Conservation (phyloP, 2,329 filamentous ascomycete species). For the Penicillium sp. region DNA sequence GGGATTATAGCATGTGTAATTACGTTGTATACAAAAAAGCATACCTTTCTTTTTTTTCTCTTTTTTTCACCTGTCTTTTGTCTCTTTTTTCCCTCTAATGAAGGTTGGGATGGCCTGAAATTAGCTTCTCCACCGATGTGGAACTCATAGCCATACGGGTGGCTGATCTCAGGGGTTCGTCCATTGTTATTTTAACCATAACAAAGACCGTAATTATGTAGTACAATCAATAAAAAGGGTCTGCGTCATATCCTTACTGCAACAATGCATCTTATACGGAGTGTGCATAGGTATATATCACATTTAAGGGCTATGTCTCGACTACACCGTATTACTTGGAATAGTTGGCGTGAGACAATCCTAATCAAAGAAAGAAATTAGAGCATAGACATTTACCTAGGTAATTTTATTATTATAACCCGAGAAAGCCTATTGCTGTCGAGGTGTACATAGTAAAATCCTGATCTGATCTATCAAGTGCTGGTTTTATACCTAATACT, state of each 20-base stretch:
- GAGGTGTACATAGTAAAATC: not conserved
- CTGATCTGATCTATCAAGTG: slow-evolving; percentile 1
- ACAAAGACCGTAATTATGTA: not conserved
- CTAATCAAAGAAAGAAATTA: not conserved
- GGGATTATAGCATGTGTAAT: slow-evolving; percentile 13
- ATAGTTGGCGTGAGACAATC: slow-evolving; percentile 1
- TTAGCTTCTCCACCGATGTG: slow-evolving; percentile 17
- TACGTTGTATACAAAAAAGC: slow-evolving; percentile 21
- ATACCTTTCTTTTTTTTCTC: slow-evolving; percentile 5
- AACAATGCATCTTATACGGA: not conserved
- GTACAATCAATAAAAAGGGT: not conserved
- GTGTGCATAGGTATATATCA: not conserved
- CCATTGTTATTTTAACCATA: not conserved
- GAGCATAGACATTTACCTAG: not conserved
- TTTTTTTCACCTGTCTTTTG: not conserved
- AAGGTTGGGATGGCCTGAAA: slow-evolving; percentile 1
- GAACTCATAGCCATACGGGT: slow-evolving; percentile 8
- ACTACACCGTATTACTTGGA: not conserved
- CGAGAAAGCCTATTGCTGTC: not conserved
- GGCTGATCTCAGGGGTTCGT: slow-evolving; percentile 26
- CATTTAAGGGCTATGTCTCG: not conserved
- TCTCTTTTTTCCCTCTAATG: not conserved
- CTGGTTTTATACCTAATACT: not conserved
- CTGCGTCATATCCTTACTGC: not conserved
- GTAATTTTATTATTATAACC: not conserved